These are phyloP conservation scores for Solanum aculeatissimum DNA, from an alignment of 305 asterid genomes.

Conservation along the genomic window DNA sequence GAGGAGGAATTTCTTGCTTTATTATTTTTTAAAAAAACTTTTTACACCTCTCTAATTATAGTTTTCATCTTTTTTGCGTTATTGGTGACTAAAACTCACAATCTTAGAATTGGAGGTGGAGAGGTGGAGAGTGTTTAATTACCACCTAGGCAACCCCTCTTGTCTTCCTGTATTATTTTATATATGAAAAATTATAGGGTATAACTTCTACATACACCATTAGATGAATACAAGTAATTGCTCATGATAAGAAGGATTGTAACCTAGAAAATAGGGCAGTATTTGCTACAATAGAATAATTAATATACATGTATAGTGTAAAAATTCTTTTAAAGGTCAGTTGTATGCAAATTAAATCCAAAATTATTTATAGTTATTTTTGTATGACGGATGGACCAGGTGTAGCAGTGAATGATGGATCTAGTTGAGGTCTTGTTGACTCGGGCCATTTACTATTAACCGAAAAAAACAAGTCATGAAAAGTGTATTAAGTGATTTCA, in stretches of 20 bases:
- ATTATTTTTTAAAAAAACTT: not conserved
- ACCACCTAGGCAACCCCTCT: not conserved
- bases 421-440: not conserved
- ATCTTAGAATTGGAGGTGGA: not conserved
- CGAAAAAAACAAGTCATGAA: not conserved
- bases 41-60: not conserved
- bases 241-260: not conserved
- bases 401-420: not conserved
- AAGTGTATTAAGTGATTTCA: not conserved
- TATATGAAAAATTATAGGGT: not conserved
- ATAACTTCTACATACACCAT: not conserved
- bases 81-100: not conserved
- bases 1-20: not conserved
- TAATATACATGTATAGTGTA: not conserved
- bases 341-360: not conserved
- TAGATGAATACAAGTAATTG: not conserved
- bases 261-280: not conserved
- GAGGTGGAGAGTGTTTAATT: not conserved
- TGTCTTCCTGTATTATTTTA: not conserved
- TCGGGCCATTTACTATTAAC: not conserved
- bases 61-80: not conserved
- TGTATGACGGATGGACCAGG: not conserved
- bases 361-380: not conserved
- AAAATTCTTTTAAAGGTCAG: not conserved
- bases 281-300: not conserved